phyloP scores from a whole-genome alignment of 2,329 filamentous ascomycete genomes.

The Pseudopyrenochaeta lycopersici region DNA sequence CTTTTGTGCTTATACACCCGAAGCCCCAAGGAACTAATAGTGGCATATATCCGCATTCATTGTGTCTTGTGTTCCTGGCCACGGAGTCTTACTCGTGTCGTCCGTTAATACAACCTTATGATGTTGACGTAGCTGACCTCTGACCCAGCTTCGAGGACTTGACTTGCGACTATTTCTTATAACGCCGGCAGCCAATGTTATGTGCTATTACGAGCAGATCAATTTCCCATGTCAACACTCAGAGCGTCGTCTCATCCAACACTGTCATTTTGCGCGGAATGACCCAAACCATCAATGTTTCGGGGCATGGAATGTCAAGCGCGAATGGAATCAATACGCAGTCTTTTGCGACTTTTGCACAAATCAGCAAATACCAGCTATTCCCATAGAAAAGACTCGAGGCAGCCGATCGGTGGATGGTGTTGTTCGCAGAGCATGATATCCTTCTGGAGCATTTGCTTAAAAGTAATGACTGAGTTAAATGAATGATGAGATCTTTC shows the following conservation, averaged over 20 bases:
- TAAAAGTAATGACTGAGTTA: too few relatives aligned
- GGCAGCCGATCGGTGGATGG: neutral
- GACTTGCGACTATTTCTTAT: neutral
- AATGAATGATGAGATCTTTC: too few relatives aligned
- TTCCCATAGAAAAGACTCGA: neutral
- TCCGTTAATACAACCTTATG: neutral
- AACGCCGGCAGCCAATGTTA: slow-evolving; percentile 39
- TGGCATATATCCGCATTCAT: neutral
- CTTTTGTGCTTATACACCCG: neutral
- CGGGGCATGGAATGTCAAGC: slow-evolving; percentile 69
- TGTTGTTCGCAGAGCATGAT: neutral
- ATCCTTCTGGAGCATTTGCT: too few relatives aligned
- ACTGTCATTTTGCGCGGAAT: slow-evolving; percentile 80
- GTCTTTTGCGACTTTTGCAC: slow-evolving; percentile 11
- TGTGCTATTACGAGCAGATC: slow-evolving; percentile 78
- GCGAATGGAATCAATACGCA: slow-evolving; percentile 63
- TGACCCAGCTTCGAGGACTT: neutral
- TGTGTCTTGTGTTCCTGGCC: neutral
- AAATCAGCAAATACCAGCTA: neutral
- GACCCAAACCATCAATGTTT: slow-evolving; percentile 75
- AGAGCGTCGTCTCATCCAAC: slow-evolving; percentile 67
- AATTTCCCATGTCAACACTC: slow-evolving; percentile 71
- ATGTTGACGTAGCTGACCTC: neutral
- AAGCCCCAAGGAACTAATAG: neutral
- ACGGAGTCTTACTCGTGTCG: neutral